These are phyloP conservation scores for Senna tora DNA, from an alignment of 306 rosid genomes.

Conservation along the genomic window DNA sequence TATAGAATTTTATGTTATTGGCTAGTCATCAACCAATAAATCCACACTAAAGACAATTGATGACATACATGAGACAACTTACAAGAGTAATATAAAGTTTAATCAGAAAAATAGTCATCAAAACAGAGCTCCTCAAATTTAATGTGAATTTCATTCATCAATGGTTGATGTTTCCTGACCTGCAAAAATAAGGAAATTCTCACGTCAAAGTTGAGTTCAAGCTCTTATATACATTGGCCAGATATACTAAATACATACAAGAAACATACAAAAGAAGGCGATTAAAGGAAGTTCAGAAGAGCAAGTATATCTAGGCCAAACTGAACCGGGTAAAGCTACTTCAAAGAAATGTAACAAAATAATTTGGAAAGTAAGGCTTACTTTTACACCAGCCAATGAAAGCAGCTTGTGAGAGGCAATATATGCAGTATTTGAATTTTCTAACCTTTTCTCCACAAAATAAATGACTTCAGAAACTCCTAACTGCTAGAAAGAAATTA, in stretches of 20 bases:
- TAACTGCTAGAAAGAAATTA: slow-evolving; percentile 58
- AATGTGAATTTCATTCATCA: slow-evolving; percentile 56
- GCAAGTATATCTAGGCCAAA: slow-evolving; percentile 15
- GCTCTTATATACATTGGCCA: slow-evolving; percentile 5
- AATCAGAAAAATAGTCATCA: background rate
- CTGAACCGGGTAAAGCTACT: background rate
- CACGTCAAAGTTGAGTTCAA: slow-evolving; percentile 18
- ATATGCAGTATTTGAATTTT: slow-evolving; percentile 63
- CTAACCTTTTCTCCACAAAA: slow-evolving; percentile 76
- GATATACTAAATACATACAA: slow-evolving; percentile 25
- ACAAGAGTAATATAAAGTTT: background rate
- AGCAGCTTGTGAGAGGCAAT: slow-evolving; percentile 81
- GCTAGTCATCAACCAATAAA: background rate
- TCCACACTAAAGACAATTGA: background rate
- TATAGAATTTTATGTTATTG: background rate
- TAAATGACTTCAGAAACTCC: slow-evolving; percentile 87
- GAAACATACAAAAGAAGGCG: slow-evolving; percentile 21
- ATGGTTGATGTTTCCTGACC: slow-evolving; percentile 87
- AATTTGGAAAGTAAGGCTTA: slow-evolving; percentile 39
- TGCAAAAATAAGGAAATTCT: slow-evolving; percentile 42
- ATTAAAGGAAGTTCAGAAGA: slow-evolving; percentile 12
- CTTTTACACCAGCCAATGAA: slow-evolving; percentile 91
- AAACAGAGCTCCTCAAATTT: slow-evolving; percentile 67
- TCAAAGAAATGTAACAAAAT: background rate
- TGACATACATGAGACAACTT: background rate